A percentile compares a stretch with the other conserved stretches of the same genome.
phyloP scores from a whole-genome alignment of 2,329 filamentous ascomycete genomes.

The Colletotrichum magnum region DNA sequence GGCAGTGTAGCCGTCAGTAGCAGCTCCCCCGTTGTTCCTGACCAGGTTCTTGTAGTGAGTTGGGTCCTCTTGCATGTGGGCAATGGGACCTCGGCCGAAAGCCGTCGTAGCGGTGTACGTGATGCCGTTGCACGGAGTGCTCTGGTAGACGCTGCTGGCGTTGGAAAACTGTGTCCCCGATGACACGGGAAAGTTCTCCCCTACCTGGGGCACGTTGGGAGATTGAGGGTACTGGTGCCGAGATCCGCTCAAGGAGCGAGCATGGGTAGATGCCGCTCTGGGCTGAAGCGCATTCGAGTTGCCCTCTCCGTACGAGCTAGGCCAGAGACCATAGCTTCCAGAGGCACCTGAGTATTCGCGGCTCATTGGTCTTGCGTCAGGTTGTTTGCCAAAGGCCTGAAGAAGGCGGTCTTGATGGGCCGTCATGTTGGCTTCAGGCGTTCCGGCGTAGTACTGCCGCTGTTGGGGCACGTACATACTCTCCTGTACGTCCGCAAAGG shows the following conservation, averaged over 20 bases:
- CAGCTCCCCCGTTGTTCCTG: conserved; percentile 38
- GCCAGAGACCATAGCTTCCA: conserved; percentile 25
- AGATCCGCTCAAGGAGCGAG: conserved; percentile 41
- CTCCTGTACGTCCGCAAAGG: conserved; percentile 43
- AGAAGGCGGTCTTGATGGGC: conserved; percentile 53
- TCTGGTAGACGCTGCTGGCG: conserved; percentile 65
- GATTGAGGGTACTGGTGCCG: conserved; percentile 15
- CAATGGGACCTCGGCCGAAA: conserved; percentile 34
- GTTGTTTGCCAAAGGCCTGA: conserved; percentile 49
- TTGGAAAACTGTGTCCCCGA: conserved; percentile 59
- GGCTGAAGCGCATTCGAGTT: conserved; percentile 28
- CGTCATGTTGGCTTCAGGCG: conserved; percentile 20
- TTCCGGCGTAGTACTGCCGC: conserved; percentile 21
- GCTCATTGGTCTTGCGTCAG: conserved; percentile 35
- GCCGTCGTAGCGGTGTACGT: conserved; percentile 37
- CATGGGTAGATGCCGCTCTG: conserved; percentile 25
- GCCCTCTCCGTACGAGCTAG: conserved; percentile 22
- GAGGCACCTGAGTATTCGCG: conserved; percentile 29
- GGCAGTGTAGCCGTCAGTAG: conserved; percentile 41
- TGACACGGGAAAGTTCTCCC: conserved; percentile 43
- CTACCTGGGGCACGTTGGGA: conserved; percentile 43
- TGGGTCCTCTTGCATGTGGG: conserved; percentile 37
- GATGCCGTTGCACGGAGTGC: conserved; percentile 55
- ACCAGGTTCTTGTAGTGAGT: conserved; percentile 42
- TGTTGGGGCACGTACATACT: conserved; percentile 15